A percentile compares a stretch with the other conserved stretches of the same genome.
Evolutionary conservation across 768 basidiomycete genomes (phyloP).

Genomic region (Pisolithus orientalis): DNA sequence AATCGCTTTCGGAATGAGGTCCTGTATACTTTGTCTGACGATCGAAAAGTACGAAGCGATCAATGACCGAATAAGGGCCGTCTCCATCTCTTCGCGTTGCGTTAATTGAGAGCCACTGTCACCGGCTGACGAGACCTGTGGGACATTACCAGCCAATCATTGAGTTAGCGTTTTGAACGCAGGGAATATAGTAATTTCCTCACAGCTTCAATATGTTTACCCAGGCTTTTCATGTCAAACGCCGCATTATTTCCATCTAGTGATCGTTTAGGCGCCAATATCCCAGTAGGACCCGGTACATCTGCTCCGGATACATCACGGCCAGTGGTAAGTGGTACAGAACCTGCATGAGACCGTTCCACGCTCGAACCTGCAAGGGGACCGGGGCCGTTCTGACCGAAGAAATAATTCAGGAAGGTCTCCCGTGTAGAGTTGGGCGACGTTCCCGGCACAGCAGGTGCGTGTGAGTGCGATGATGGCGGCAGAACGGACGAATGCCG

Average conservation of each 20-base stretch:
- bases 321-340: slow-evolving; percentile 45
- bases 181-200: slow-evolving; percentile 31
- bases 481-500: slow-evolving; percentile 27
- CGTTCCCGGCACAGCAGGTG: slow-evolving; percentile 27
- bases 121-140: slow-evolving; percentile 46
- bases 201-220: slow-evolving; percentile 96
- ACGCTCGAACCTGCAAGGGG: slow-evolving; percentile 54
- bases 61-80: slow-evolving; percentile 85
- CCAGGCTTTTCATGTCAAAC: slow-evolving; percentile 98
- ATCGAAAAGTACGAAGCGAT: slow-evolving; percentile 96
- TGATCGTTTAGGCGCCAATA: slow-evolving; percentile 60
- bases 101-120: slow-evolving; percentile 61
- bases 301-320: slow-evolving; percentile 59
- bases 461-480: slow-evolving; percentile 25
- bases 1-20: slow-evolving; percentile 94
- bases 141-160: slow-evolving; percentile 1
- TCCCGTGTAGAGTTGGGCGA: slow-evolving; percentile 66
- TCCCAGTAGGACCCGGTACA: slow-evolving; percentile 43
- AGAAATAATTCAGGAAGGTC: slow-evolving; percentile 96
- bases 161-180: slow-evolving; percentile 3
- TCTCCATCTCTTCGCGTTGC: slow-evolving; percentile 93
- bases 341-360: slow-evolving; percentile 28
- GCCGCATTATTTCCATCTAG: slow-evolving; percentile 78
- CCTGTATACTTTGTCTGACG: slow-evolving; percentile 93
- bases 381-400: slow-evolving; percentile 84